These are phyloP conservation scores for Halteria grandinella DNA, from an alignment of 73 alveolate species.

Conservation along the genomic window DNA sequence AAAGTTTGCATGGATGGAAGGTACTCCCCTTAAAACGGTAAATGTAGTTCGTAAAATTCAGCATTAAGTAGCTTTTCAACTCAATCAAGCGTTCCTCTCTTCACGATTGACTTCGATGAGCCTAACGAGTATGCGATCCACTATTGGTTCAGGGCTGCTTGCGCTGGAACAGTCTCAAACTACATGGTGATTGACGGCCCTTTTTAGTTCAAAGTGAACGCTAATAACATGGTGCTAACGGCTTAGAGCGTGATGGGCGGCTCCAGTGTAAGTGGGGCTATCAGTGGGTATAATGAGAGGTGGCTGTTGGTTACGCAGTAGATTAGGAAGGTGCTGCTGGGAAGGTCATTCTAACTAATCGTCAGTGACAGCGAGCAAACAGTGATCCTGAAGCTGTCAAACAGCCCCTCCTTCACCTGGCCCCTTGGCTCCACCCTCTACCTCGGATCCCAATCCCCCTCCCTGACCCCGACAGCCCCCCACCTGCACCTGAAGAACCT, in stretches of 20 bases:
- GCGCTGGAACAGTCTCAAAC: background rate
- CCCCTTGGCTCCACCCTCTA: no score
- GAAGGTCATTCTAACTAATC: no score
- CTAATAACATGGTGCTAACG: no score
- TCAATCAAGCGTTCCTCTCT: background rate
- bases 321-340: no score
- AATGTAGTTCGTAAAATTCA: background rate
- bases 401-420: no score
- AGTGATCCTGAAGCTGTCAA: no score
- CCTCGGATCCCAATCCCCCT: no score
- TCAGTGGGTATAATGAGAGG: no score
- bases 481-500: slow-evolving; percentile 4
- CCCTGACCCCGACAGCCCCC: background rate
- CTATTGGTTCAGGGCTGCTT: slow-evolving; percentile 3
- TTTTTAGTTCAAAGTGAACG: background rate
- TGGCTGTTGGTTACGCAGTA: no score
- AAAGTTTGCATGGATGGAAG: background rate
- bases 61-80: background rate
- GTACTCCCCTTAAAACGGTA: background rate
- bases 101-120: background rate
- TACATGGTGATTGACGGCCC: slow-evolving; percentile 11
- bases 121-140: slow-evolving; percentile 13
- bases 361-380: no score
- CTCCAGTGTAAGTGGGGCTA: no score
- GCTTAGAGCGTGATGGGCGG: no score